Conservation (phyloP, 139 green algal species). For the Chlamydomonas schloesseri region DNA sequence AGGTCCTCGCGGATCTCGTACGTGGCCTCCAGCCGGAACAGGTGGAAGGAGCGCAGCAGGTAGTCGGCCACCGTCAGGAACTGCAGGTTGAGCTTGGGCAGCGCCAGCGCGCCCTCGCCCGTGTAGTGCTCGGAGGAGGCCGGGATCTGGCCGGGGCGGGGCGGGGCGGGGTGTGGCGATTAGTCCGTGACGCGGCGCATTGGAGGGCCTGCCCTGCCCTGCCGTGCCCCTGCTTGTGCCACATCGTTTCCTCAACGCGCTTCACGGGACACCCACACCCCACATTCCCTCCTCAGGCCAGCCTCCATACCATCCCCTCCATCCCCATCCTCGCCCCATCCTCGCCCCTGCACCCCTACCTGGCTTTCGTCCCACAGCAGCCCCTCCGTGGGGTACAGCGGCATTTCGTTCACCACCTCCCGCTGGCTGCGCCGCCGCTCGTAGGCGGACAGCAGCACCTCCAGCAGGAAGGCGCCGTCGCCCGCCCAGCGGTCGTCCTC, state of each 20-base stretch:
- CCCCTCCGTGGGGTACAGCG: constrained; percentile 96
- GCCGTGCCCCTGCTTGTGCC: too few species aligned
- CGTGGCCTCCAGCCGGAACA: constrained; percentile 96
- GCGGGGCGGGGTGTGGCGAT: not conserved
- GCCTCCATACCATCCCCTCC: not conserved
- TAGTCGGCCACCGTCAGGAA: constrained; percentile 98
- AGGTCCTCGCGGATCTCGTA: constrained; percentile 98
- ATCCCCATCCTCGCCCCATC: not conserved
- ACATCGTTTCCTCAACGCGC: too few species aligned
- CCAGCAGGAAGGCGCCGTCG: constrained; percentile 77
- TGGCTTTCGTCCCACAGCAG: constrained; percentile 94
- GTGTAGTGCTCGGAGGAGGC: constrained; percentile 43
- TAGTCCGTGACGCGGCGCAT: not conserved
- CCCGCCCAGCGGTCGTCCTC: constrained; percentile 80
- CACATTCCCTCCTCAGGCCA: too few species aligned
- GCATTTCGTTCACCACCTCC: constrained; percentile 90
- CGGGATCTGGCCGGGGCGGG: constrained; percentile 13
- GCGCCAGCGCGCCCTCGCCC: constrained; percentile 84
- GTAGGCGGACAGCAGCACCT: constrained; percentile 86
- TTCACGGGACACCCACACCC: too few species aligned
- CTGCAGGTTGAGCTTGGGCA: constrained; percentile 99
- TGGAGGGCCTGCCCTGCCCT: too few species aligned
- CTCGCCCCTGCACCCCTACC: constrained; percentile 2
- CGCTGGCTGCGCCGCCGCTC: constrained; percentile 81
- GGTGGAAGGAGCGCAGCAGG: constrained; percentile 97